phyloP scores from a whole-genome alignment of 208 protist genomes.

The Leishmania gerbilli region DNA sequence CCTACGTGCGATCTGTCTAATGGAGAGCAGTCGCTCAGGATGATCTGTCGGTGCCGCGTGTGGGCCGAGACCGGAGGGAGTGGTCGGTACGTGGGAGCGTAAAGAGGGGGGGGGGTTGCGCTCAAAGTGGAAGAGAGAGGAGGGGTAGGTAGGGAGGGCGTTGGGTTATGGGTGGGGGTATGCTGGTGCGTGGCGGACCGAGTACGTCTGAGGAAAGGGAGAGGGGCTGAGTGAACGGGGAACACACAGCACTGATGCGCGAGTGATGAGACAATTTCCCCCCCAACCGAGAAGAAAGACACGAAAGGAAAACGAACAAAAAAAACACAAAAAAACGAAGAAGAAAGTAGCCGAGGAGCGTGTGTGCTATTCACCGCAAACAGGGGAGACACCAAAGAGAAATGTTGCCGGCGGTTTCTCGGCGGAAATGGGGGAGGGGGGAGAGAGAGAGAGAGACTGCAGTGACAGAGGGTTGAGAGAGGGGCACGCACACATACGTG shows the following conservation, averaged over 20 bases:
- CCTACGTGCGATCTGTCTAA: background rate
- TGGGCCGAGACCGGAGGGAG: background rate
- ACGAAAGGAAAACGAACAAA: background rate
- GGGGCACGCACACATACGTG: background rate
- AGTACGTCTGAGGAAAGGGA: slow-evolving; percentile 13
- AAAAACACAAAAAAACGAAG: slow-evolving; percentile 6
- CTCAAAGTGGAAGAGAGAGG: background rate
- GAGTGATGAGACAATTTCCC: background rate
- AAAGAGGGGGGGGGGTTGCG: background rate
- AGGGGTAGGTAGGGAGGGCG: background rate
- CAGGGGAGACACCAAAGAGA: background rate
- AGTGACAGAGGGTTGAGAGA: background rate
- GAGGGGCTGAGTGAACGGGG: background rate
- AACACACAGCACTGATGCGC: background rate
- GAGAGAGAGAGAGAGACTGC: background rate
- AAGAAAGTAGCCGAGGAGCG: background rate
- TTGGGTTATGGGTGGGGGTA: background rate
- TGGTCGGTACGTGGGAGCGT: background rate
- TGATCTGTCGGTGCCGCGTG: background rate
- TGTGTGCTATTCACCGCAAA: background rate
- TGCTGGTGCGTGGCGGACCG: background rate
- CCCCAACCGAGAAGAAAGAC: background rate
- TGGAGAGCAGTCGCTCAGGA: slow-evolving; percentile 4
- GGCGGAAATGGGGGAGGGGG: background rate
- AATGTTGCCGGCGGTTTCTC: background rate